Percentiles rank a stretch among this genome's conserved stretches.
phyloP scores from a whole-genome alignment of 192 early-diverging fungal species.

The Radiomyces spectabilis region DNA sequence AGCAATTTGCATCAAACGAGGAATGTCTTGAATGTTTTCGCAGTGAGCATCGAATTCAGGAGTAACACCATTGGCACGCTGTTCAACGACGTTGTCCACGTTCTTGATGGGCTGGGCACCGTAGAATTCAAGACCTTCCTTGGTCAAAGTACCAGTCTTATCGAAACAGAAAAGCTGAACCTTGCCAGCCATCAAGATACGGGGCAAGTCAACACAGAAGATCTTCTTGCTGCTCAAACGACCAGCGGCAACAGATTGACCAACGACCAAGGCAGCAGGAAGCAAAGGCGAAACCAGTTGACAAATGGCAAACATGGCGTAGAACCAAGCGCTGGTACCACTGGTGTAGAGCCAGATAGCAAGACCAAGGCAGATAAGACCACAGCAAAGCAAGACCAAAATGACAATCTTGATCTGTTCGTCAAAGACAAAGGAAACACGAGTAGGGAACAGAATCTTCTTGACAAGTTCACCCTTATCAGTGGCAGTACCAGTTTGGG shows the following conservation, averaged over 20 bases:
- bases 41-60: slow-evolving; percentile 20
- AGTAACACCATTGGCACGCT: not conserved
- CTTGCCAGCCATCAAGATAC: slow-evolving; percentile 64
- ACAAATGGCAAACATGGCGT: slow-evolving; percentile 60
- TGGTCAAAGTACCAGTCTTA: slow-evolving; percentile 65
- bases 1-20: slow-evolving; percentile 24
- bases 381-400: slow-evolving; percentile 47
- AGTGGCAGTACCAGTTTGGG: slow-evolving; percentile 51
- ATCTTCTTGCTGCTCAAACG: slow-evolving; percentile 50
- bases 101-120: slow-evolving; percentile 23
- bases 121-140: slow-evolving; percentile 61
- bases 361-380: slow-evolving; percentile 36
- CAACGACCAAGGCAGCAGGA: slow-evolving; percentile 62
- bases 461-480: slow-evolving; percentile 57
- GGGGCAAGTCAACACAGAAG: slow-evolving; percentile 59
- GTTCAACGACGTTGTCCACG: slow-evolving; percentile 5
- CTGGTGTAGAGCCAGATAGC: slow-evolving; percentile 38
- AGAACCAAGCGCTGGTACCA: slow-evolving; percentile 51
- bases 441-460: slow-evolving; percentile 61
- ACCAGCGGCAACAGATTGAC: slow-evolving; percentile 56
- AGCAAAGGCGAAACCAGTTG: slow-evolving; percentile 61
- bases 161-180: slow-evolving; percentile 66
- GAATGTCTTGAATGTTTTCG: slow-evolving; percentile 4
- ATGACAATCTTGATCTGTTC: slow-evolving; percentile 69
- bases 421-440: slow-evolving; percentile 59